Percentiles rank a stretch among this genome's conserved stretches.
Evolutionary conservation across 1,139 yeast genomes (phyloP).

Genomic region (Geotrichum restrictum): DNA sequence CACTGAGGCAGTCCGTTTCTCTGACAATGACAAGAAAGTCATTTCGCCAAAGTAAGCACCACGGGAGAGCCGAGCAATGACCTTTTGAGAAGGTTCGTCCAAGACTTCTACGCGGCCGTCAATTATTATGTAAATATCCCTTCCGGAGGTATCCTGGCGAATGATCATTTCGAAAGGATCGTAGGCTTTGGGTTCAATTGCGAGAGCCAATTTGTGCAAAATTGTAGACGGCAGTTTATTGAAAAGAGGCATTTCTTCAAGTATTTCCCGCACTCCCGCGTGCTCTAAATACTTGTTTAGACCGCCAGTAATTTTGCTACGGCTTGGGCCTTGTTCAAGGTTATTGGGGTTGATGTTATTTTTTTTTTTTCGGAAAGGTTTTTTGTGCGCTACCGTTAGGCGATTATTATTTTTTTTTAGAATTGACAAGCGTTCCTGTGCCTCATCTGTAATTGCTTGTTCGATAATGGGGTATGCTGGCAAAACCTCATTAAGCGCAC

Average conservation of each 20-base stretch:
- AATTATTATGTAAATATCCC: conserved; percentile 62
- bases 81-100: conserved; percentile 41
- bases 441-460: conserved; percentile 67
- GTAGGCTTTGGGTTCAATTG: conserved; percentile 53
- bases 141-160: conserved; percentile 55
- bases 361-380: neutral
- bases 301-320: conserved; percentile 12
- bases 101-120: conserved; percentile 69
- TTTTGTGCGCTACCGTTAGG: neutral
- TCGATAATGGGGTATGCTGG: conserved; percentile 63
- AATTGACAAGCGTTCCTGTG: conserved; percentile 69
- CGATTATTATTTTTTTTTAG: conserved; percentile 50
- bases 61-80: conserved; percentile 55
- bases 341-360: neutral
- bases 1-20: conserved; percentile 57
- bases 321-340: neutral
- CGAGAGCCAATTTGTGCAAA: conserved; percentile 59
- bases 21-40: conserved; percentile 56
- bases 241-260: conserved; percentile 57
- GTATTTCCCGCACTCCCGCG: conserved; percentile 47
- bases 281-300: conserved; percentile 12
- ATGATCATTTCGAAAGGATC: conserved; percentile 59
- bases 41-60: conserved; percentile 76
- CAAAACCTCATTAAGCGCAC: conserved; percentile 55
- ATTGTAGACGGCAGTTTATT: conserved; percentile 53